Evolutionary conservation across 768 basidiomycete genomes (phyloP).

Genomic region (Bullera alba): DNA sequence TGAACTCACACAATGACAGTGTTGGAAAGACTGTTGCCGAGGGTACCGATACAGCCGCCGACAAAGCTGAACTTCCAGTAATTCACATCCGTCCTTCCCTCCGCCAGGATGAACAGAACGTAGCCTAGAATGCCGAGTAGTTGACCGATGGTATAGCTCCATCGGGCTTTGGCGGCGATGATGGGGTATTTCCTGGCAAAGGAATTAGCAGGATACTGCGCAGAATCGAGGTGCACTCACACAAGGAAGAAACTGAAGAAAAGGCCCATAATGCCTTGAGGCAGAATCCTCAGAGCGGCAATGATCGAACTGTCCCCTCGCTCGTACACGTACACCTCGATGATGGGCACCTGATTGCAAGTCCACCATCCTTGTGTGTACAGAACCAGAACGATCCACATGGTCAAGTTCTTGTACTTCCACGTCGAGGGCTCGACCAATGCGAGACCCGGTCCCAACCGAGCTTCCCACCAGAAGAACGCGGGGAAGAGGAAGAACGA

Average conservation of each 20-base stretch:
- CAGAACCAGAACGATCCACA: conserved; percentile 13
- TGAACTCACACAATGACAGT: conserved; percentile 10
- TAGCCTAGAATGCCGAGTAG: conserved; percentile 58
- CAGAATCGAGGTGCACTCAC: background rate
- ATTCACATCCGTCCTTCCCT: conserved; percentile 4
- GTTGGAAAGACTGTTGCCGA: conserved; percentile 7
- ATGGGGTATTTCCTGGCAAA: background rate
- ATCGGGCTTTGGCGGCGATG: background rate
- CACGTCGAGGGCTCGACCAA: conserved; percentile 27
- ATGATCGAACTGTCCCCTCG: conserved; percentile 16
- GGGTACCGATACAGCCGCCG: conserved; percentile 13
- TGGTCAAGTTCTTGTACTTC: conserved; percentile 24
- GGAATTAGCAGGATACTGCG: background rate
- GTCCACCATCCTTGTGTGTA: background rate
- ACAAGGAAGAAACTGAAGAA: background rate
- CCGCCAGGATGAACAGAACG: conserved; percentile 12
- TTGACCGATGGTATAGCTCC: background rate
- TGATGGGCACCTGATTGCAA: conserved; percentile 4
- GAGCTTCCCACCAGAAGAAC: conserved; percentile 32
- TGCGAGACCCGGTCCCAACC: conserved; percentile 6
- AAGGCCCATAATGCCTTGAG: conserved; percentile 10
- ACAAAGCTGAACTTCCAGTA: conserved; percentile 19
- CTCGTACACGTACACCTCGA: conserved; percentile 8
- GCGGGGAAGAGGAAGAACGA: conserved; percentile 10
- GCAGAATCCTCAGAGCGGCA: conserved; percentile 19